These are phyloP conservation scores for Bondarzewia mesenterica DNA, from an alignment of 1,284 basidiomycete species.

Conservation along the genomic window DNA sequence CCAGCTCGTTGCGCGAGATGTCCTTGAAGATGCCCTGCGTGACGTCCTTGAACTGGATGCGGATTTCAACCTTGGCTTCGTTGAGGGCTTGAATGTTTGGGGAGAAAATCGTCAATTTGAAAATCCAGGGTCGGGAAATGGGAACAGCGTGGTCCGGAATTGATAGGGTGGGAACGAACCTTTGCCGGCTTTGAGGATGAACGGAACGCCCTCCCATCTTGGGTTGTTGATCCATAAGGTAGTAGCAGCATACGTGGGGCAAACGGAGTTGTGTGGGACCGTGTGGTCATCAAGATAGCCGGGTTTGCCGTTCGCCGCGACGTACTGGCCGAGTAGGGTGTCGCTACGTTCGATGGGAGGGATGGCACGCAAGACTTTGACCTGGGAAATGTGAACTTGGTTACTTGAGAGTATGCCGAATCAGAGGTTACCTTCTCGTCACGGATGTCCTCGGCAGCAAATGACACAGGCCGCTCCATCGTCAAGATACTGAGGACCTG, in stretches of 20 bases:
- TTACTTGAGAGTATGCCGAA: constrained; percentile 9
- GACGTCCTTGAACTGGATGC: constrained; percentile 95
- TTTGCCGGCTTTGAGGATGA: constrained; percentile 95
- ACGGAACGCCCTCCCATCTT: constrained; percentile 95
- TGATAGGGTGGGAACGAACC: constrained; percentile 38
- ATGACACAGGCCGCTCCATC: constrained; percentile 97
- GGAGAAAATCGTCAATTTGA: too few relatives aligned
- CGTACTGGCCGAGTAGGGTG: constrained; percentile 89
- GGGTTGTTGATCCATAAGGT: constrained; percentile 90
- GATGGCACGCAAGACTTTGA: constrained; percentile 90
- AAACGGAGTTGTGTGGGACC: constrained; percentile 84
- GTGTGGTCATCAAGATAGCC: constrained; percentile 96
- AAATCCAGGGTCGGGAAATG: too few relatives aligned
- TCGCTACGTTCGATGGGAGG: constrained; percentile 74
- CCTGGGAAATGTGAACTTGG: constrained; percentile 40
- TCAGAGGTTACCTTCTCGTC: constrained; percentile 86
- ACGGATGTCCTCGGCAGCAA: constrained; percentile 91
- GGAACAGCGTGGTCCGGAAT: neutral
- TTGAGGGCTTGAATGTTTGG: constrained; percentile 61
- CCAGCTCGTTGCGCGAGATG: constrained; percentile 90
- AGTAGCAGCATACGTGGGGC: constrained; percentile 88
- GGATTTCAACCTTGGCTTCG: constrained; percentile 95
- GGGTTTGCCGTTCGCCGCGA: constrained; percentile 81
- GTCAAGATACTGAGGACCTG: constrained; percentile 89
- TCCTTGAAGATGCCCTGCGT: constrained; percentile 94